Percentiles rank a stretch among this genome's conserved stretches.
These are phyloP conservation scores for Penicillium hordei DNA, from an alignment of 2,329 filamentous ascomycete species.

Conservation along the genomic window DNA sequence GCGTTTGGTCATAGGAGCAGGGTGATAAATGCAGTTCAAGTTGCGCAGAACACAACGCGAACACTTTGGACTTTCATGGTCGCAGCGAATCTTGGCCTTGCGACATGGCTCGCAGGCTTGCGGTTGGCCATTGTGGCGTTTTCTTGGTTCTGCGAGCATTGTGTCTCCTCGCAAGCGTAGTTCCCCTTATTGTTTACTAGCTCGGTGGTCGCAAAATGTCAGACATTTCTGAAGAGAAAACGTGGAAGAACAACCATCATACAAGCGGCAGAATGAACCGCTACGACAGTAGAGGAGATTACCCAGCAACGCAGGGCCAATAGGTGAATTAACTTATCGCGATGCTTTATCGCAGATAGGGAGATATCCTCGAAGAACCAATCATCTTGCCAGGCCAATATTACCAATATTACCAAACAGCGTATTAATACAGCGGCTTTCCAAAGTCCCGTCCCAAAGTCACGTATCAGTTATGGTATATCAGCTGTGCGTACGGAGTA, in stretches of 20 bases:
- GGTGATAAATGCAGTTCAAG: background rate
- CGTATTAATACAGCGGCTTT: background rate
- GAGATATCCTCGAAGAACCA: background rate
- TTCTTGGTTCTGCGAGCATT: background rate
- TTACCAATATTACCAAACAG: background rate
- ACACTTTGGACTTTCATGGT: background rate
- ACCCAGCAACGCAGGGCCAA: background rate
- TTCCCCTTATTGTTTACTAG: background rate
- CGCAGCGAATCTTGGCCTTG: constrained; percentile 1
- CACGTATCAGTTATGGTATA: background rate
- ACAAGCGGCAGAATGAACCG: background rate
- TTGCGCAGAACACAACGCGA: background rate
- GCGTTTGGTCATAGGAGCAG: background rate
- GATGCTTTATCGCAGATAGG: background rate
- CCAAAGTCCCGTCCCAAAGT: background rate
- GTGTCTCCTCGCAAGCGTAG: background rate
- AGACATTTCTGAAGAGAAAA: background rate
- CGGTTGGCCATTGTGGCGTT: constrained; percentile 1
- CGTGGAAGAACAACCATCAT: too few species aligned
- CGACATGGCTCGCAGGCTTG: constrained; percentile 1
- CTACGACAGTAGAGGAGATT: background rate
- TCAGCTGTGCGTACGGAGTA: background rate
- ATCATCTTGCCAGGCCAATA: background rate
- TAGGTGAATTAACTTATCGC: background rate
- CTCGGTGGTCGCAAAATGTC: background rate